These are phyloP conservation scores for Yamadazyma kitorensis DNA, from an alignment of 805 yeast genomes.

Conservation along the genomic window DNA sequence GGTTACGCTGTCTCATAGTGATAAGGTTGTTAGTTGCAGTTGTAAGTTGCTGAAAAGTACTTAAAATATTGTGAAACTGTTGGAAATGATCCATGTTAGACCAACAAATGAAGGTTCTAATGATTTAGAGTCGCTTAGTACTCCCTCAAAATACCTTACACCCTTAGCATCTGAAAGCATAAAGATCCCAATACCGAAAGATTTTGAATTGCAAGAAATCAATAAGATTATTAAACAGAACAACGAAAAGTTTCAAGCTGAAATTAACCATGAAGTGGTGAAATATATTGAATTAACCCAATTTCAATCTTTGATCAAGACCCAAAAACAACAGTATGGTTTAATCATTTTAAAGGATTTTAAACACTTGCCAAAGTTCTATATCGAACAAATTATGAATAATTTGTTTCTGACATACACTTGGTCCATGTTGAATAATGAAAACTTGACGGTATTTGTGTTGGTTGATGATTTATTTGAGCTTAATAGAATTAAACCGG, in stretches of 20 bases:
- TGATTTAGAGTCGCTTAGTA: background rate
- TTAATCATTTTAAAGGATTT: constrained; percentile 33
- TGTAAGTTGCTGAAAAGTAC: too few relatives aligned
- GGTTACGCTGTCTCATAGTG: too few relatives aligned
- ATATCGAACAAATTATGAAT: constrained; percentile 33
- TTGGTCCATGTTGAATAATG: constrained; percentile 6
- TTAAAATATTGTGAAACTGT: too few relatives aligned
- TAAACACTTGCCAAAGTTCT: constrained; percentile 24
- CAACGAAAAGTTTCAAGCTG: constrained; percentile 10
- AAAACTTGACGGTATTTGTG: constrained; percentile 5
- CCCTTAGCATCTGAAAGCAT: constrained; percentile 7
- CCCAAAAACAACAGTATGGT: constrained; percentile 33
- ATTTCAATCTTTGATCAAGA: constrained; percentile 8
- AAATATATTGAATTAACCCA: constrained; percentile 2
- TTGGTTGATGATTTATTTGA: background rate
- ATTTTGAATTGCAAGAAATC: constrained; percentile 16
- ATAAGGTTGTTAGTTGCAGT: too few relatives aligned
- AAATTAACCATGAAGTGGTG: constrained; percentile 1
- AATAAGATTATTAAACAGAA: constrained; percentile 13
- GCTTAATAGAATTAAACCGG: background rate
- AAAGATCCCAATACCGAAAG: constrained; percentile 16
- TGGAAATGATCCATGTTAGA: background rate
- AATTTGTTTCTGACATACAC: constrained; percentile 13
- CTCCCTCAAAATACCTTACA: constrained; percentile 3
- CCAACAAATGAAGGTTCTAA: constrained; percentile 3